A percentile compares a stretch with the other conserved stretches of the same genome.
These are phyloP conservation scores for Pseudevernia furfuracea DNA, from an alignment of 495 filamentous ascomycete genomes.

Conservation along the genomic window DNA sequence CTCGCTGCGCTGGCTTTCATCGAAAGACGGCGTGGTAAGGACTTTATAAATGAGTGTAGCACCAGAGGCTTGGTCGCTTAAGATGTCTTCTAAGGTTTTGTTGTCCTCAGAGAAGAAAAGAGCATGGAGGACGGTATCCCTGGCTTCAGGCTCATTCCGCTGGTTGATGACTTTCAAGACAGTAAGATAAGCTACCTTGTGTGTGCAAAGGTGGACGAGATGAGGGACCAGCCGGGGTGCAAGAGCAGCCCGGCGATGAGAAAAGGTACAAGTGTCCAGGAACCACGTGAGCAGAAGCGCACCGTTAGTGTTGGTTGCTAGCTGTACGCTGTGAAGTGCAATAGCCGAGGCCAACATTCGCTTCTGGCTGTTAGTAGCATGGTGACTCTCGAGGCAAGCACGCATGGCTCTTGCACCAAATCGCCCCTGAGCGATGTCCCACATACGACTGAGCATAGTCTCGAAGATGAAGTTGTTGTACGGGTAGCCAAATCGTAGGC, in stretches of 20 bases:
- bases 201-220: constrained; percentile 93
- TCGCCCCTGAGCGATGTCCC: constrained; percentile 86
- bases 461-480: constrained; percentile 97
- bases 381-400: constrained; percentile 93
- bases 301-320: constrained; percentile 94
- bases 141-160: constrained; percentile 84
- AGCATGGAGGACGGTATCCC: constrained; percentile 85
- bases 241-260: constrained; percentile 81
- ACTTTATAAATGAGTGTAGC: constrained; percentile 98
- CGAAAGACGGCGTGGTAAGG: constrained; percentile 93
- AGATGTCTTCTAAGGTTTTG: constrained; percentile 79
- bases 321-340: constrained; percentile 88
- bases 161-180: constrained; percentile 99
- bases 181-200: constrained; percentile 96
- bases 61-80: constrained; percentile 84
- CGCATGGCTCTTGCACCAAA: constrained; percentile 95
- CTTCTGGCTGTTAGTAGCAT: constrained; percentile 90
- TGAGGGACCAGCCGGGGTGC: constrained; percentile 90
- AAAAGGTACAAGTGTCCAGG: constrained; percentile 95
- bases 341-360: constrained; percentile 91
- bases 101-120: constrained; percentile 91
- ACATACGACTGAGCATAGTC: constrained; percentile 89
- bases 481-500: constrained; percentile 78
- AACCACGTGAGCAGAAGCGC: constrained; percentile 95
- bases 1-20: constrained; percentile 78